Evolutionary conservation across 179 eudicot genomes (phyloP).

Genomic region (Nepenthes alata): DNA sequence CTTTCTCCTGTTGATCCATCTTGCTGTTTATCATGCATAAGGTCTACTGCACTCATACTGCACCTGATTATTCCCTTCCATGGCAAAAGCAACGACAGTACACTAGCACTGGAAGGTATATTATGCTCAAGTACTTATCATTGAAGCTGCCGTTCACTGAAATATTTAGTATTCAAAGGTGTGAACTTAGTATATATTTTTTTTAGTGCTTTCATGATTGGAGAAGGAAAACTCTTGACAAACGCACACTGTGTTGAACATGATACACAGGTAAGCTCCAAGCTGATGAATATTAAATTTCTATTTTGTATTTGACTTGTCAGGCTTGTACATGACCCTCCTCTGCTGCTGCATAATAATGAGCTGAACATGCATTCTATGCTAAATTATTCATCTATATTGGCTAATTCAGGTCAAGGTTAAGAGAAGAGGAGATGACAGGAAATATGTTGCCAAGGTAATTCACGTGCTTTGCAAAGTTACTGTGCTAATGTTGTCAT

Average conservation of each 20-base stretch:
- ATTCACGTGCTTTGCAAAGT: neutral
- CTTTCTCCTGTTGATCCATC: neutral
- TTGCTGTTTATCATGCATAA: constrained; percentile 10
- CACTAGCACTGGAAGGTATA: constrained; percentile 92
- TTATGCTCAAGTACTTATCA: constrained; percentile 6
- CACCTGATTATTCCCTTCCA: constrained; percentile 94
- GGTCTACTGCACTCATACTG: constrained; percentile 94
- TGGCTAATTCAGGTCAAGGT: constrained; percentile 67
- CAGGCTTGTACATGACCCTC: neutral
- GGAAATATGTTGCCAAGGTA: constrained; percentile 96
- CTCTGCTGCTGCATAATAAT: no score
- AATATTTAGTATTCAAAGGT: neutral
- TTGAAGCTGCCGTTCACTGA: neutral
- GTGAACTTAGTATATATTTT: neutral
- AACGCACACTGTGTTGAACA: constrained; percentile 97
- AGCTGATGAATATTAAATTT: neutral
- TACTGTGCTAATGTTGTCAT: no score
- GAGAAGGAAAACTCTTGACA: constrained; percentile 89
- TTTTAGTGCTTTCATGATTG: constrained; percentile 96
- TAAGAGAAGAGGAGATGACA: constrained; percentile 95
- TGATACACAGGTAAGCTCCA: constrained; percentile 60
- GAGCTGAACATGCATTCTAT: no score
- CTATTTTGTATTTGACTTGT: neutral
- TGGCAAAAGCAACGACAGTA: constrained; percentile 95
- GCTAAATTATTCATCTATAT: neutral